Evolutionary conservation across 2,329 filamentous ascomycete genomes (phyloP), one percentile per base, ranked within the genome.

Genomic region (Sclerotiophoma versabilis): DNA sequence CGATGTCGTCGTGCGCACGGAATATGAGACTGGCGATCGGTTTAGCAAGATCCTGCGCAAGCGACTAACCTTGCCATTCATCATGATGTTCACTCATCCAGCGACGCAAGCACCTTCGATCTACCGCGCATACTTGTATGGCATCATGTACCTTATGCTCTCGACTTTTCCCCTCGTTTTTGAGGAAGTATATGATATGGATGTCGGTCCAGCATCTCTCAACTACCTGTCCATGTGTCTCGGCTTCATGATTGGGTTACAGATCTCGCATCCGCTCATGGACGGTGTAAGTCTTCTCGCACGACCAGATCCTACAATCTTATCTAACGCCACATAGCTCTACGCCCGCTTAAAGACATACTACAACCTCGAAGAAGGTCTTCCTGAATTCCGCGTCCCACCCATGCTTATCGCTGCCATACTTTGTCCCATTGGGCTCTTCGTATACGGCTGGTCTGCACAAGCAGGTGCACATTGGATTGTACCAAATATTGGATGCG

Each of bases 161-260:
- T 82, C 83, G 0, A 87, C 82, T 2, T 87, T 87, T 56, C 81
- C 87, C 0, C 65, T 72, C 0, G 75, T 90, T 0, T 89, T 84
- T 81, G 78, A 74, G 6, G 60, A 70, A 0, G 72, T 77, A 11
- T 90, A 90, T 60, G 67, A 78, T 48, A 80, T 87, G 62, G 79
- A 79, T 0, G 75, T 81, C 17, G 82, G 82, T 32, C 82, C 83
- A 22, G 84, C 82, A 23, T 85, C 85, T 1, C 71, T 89, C 3
- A 86, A 88, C 68, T 88, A 87, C 66, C 78, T 88, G 26, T 84
- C 86, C 1, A 77, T 84, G 1, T 84, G 84, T 0, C 32, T 87
- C 0, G 87, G 87, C 6, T 87, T 88, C 70, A 77, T 86, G 49
- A 70, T 81, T 10, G 71, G 71, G 4, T 33, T 70, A 17, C 71